Evolutionary conservation across 805 yeast genomes (phyloP), one percentile per base, ranked within the genome.

Genomic region (Candida manassasensis): DNA sequence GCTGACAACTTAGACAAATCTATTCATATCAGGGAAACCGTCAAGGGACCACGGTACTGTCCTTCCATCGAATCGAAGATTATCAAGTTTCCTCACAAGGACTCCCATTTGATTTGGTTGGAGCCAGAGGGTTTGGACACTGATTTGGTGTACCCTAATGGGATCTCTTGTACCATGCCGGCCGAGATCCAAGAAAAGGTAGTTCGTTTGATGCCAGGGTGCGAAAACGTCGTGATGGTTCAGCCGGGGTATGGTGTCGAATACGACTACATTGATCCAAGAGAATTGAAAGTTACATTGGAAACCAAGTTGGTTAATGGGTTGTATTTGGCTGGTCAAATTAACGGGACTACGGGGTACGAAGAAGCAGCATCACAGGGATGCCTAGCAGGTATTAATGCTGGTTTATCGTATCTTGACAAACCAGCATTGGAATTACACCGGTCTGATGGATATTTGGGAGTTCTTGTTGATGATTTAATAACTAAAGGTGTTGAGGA

Each of bases 181-280:
- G 93, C 78, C 24, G 97, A 90, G 16, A 81, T 89, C 19, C 99
- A 93, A 59, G 71, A 71, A 15, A 67, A 75, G 43, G 73, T 89
- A 71, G 73, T 93, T 36, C 67, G 71, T 39, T 63, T 86, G 65
- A 84, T 93, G 41, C 84, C 87, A 3, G 99, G 99, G 0, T 73
- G 95, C 33, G 95, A 86, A 48, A 78, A 84, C 44, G 96, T 84
- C 0, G 67, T 62, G n/a, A 86, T 93, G 84, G 54, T 82, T 9
- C 96, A 89, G 53, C 96, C 97, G 0, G 99, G 97, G 0, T 93
- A 93, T 54, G 99, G 99, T n/a, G 98, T 93, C 2, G 98, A 93
- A 58, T 93, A 93, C 54, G 98, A 93, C 52, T 93, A 86, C 55
- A 81, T 93, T 19, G 96, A 93, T 52, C 98, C 99, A 2, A 71